Evolutionary conservation across 805 yeast genomes (phyloP).

Genomic region (Starmerella bombi): DNA sequence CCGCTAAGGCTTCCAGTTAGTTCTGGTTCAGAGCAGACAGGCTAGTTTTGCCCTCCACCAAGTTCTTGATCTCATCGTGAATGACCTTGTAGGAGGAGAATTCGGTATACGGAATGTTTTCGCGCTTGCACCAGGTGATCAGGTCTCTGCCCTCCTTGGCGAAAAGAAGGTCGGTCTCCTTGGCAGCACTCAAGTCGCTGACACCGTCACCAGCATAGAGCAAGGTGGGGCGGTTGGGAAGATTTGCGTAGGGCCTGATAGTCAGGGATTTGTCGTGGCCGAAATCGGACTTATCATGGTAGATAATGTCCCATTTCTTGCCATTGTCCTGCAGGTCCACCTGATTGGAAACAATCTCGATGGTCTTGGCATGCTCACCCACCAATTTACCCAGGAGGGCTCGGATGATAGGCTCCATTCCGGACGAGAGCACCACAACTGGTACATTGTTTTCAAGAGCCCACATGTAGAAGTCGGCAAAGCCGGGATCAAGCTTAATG

Average conservation of each 20-base stretch:
- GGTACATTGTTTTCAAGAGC: constrained; percentile 51
- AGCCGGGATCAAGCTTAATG: constrained; percentile 80
- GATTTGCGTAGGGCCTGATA: constrained; percentile 38
- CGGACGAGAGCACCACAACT: constrained; percentile 75
- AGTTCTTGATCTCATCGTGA: constrained; percentile 42
- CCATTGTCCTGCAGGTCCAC: constrained; percentile 44
- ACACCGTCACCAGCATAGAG: constrained; percentile 98
- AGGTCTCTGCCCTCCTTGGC: constrained; percentile 89
- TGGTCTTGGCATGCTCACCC: constrained; percentile 61
- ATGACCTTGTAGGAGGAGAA: constrained; percentile 70
- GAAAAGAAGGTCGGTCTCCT: constrained; percentile 82
- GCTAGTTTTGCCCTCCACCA: constrained; percentile 34
- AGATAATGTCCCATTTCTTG: constrained; percentile 64
- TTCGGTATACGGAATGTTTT: constrained; percentile 71
- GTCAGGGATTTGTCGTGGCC: constrained; percentile 92
- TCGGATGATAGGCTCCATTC: constrained; percentile 84
- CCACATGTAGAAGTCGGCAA: constrained; percentile 69
- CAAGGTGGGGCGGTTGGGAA: constrained; percentile 43
- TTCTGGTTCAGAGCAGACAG: constrained; percentile 17
- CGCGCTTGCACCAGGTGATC: constrained; percentile 67
- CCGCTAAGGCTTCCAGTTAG: constrained; percentile 1
- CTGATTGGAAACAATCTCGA: constrained; percentile 72
- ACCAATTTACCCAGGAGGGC: constrained; percentile 62
- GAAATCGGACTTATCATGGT: constrained; percentile 70
- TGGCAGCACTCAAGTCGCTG: constrained; percentile 86